A percentile compares a stretch with the other conserved stretches of the same genome.
phyloP scores from a whole-genome alignment of 805 yeast species.

The Yarrowia porcina region DNA sequence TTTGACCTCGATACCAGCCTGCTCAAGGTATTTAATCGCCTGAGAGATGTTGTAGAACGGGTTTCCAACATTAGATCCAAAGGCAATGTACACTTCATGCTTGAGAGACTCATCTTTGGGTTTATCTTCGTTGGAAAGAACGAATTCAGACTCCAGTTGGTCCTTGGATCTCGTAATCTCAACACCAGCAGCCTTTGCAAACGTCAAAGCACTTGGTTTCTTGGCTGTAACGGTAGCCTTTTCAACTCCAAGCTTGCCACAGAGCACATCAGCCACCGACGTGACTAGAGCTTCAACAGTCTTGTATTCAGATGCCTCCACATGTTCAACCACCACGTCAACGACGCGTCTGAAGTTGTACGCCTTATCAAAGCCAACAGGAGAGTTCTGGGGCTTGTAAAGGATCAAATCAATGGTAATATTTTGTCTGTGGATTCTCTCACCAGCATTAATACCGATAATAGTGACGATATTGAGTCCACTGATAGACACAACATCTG shows the following conservation, averaged over 20 bases:
- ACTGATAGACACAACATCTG: slow-evolving; percentile 44
- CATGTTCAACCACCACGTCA: slow-evolving; percentile 52
- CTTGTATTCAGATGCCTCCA: slow-evolving; percentile 77
- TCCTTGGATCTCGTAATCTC: slow-evolving; percentile 49
- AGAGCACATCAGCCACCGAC: slow-evolving; percentile 59
- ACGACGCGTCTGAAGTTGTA: slow-evolving; percentile 46
- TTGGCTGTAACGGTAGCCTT: slow-evolving; percentile 59
- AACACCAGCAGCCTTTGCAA: slow-evolving; percentile 89
- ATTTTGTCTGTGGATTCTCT: slow-evolving; percentile 75
- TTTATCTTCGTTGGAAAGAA: slow-evolving; percentile 33
- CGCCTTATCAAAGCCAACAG: slow-evolving; percentile 16
- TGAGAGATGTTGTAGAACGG: slow-evolving; percentile 56
- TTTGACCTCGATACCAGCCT: slow-evolving; percentile 47
- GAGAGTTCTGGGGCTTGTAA: slow-evolving; percentile 33
- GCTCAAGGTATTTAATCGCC: slow-evolving; percentile 51
- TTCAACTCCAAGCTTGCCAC: slow-evolving; percentile 42
- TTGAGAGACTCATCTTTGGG: slow-evolving; percentile 40
- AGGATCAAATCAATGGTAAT: slow-evolving; percentile 57
- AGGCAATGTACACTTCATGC: slow-evolving; percentile 62
- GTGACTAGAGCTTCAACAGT: slow-evolving; percentile 91
- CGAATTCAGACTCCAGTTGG: slow-evolving; percentile 7
- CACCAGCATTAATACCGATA: slow-evolving; percentile 94
- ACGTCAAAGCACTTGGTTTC: slow-evolving; percentile 85
- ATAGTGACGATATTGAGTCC: slow-evolving; percentile 62
- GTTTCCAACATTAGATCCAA: slow-evolving; percentile 86